These are phyloP conservation scores for Elaphomyces granulatus DNA, from an alignment of 495 filamentous ascomycete species.

Conservation along the genomic window DNA sequence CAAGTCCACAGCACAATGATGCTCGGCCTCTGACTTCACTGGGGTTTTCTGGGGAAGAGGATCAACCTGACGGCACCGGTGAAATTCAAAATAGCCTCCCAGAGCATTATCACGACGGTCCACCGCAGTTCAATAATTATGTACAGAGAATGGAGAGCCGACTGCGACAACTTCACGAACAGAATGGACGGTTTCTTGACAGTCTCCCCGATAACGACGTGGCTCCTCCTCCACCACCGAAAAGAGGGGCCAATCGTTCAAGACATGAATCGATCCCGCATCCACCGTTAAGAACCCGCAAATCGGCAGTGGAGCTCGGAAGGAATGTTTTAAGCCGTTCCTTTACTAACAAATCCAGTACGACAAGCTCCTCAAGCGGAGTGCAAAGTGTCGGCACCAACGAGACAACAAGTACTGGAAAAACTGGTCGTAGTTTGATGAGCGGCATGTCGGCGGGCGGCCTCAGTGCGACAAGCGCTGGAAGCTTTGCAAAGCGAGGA, in stretches of 20 bases:
- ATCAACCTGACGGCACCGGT: slow-evolving; percentile 38
- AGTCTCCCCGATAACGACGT: slow-evolving; percentile 30
- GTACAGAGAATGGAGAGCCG: slow-evolving; percentile 80
- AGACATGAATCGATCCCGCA: slow-evolving; percentile 34
- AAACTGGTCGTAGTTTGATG: slow-evolving; percentile 78
- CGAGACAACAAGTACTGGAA: slow-evolving; percentile 54
- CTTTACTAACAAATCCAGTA: slow-evolving; percentile 74
- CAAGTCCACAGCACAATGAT: slow-evolving; percentile 15
- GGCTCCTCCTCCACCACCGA: slow-evolving; percentile 46
- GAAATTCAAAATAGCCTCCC: slow-evolving; percentile 33
- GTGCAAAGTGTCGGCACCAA: slow-evolving; percentile 59
- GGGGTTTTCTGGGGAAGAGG: slow-evolving; percentile 45
- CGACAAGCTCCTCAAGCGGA: slow-evolving; percentile 57
- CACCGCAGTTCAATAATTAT: slow-evolving; percentile 66
- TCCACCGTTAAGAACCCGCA: slow-evolving; percentile 40
- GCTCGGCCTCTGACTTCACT: slow-evolving; percentile 56
- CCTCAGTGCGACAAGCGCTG: slow-evolving; percentile 90
- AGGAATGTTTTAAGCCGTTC: slow-evolving; percentile 55
- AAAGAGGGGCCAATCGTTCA: slow-evolving; percentile 35
- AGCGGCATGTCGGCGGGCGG: slow-evolving; percentile 80
- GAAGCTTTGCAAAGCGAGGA: slow-evolving; percentile 67
- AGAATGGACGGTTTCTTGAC: slow-evolving; percentile 32
- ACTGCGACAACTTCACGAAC: slow-evolving; percentile 54
- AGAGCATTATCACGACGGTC: slow-evolving; percentile 38
- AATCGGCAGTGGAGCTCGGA: slow-evolving; percentile 75